These are phyloP conservation scores for Echites panduratus DNA, from an alignment of 257 asterid genomes.

Conservation along the genomic window DNA sequence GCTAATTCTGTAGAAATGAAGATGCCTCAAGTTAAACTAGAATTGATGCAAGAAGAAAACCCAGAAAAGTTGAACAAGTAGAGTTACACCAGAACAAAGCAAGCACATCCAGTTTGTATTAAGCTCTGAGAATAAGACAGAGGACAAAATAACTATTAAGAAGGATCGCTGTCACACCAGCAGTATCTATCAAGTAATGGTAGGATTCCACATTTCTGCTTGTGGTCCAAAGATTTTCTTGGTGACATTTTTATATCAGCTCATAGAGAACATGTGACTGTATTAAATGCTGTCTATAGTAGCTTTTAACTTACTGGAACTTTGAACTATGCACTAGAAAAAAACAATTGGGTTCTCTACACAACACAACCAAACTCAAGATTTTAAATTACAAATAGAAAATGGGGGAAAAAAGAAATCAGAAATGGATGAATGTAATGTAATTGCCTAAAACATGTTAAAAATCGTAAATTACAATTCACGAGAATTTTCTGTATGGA, in stretches of 20 bases:
- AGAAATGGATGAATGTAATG: slow-evolving; percentile 1
- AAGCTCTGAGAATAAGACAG: not conserved
- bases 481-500: slow-evolving; percentile 25
- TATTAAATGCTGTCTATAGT: slow-evolving; percentile 61
- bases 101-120: not conserved
- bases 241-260: slow-evolving; percentile 29
- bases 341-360: slow-evolving; percentile 27
- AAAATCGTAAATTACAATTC: slow-evolving; percentile 12
- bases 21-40: not conserved
- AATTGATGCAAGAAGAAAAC: not conserved
- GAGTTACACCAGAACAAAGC: not conserved
- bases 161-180: slow-evolving; percentile 12
- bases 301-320: slow-evolving; percentile 36
- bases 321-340: slow-evolving; percentile 37
- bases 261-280: slow-evolving; percentile 88
- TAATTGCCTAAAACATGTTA: slow-evolving; percentile 22
- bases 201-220: slow-evolving; percentile 20
- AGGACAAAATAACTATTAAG: slow-evolving; percentile 11
- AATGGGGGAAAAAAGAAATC: not conserved
- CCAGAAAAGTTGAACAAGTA: not conserved
- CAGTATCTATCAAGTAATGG: slow-evolving; percentile 24
- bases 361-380: slow-evolving; percentile 28
- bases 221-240: slow-evolving; percentile 30
- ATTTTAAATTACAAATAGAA: not conserved
- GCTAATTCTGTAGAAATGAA: not conserved